Conservation (phyloP, 2,329 filamentous ascomycete species). For the Diplodia intermedia region DNA sequence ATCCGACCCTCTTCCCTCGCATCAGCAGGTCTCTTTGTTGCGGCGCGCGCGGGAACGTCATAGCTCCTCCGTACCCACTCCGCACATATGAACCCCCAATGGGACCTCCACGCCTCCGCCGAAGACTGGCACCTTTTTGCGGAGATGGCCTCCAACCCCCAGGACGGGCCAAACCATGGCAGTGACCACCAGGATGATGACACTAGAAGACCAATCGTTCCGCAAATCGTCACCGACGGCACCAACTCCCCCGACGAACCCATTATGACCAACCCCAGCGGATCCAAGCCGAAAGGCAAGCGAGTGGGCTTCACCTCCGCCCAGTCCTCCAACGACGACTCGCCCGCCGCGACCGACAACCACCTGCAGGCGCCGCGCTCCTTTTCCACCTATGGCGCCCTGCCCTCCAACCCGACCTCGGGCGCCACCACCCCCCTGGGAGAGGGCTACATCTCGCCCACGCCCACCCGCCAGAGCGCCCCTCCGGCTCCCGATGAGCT, state of each 20-base stretch:
- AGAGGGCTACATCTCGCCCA: conserved; percentile 26
- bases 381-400: conserved; percentile 14
- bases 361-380: conserved; percentile 13
- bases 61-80: conserved; percentile 31
- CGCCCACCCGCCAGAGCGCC: conserved; percentile 21
- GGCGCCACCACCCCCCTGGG: conserved; percentile 26
- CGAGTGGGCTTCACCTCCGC: conserved; percentile 32
- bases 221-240: conserved; percentile 27
- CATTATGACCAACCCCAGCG: conserved; percentile 1
- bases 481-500: conserved; percentile 40
- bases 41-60: conserved; percentile 24
- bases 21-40: conserved; percentile 23
- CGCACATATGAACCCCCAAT: conserved; percentile 33
- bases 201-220: neutral
- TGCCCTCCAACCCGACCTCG: conserved; percentile 27
- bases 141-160: conserved; percentile 30
- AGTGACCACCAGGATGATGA: neutral
- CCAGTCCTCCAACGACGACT: conserved; percentile 22
- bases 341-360: neutral
- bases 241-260: conserved; percentile 20
- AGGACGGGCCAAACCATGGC: conserved; percentile 26
- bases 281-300: conserved; percentile 21
- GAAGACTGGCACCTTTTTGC: conserved; percentile 31
- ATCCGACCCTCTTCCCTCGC: conserved; percentile 26
- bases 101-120: conserved; percentile 30